Conservation (phyloP, 495 filamentous ascomycete genomes). For the Hypomontagnella submonticulosa region DNA sequence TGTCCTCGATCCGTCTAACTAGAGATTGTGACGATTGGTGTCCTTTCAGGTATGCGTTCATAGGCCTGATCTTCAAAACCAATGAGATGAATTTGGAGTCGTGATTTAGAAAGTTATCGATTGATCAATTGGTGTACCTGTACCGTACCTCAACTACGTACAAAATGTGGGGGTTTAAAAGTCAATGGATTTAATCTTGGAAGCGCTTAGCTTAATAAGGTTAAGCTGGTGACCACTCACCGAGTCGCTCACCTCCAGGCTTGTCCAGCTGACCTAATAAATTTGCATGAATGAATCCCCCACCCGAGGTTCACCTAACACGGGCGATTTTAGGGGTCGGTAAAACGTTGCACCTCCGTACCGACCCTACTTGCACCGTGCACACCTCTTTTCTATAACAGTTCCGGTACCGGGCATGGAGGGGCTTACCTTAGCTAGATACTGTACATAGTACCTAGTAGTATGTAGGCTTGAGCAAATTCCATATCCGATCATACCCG, state of each 20-base stretch:
- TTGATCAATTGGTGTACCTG: too few relatives aligned
- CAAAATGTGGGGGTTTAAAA: not conserved
- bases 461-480: conserved; percentile 18
- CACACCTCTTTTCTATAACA: not conserved
- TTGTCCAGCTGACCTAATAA: conserved; percentile 17
- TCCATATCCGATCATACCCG: conserved; percentile 30
- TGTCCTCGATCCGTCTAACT: not conserved
- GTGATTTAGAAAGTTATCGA: conserved; percentile 3
- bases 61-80: not conserved
- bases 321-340: too few relatives aligned
- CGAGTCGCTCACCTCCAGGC: conserved; percentile 18
- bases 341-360: too few relatives aligned
- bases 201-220: too few relatives aligned
- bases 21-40: too few relatives aligned
- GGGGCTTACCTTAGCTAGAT: conserved; percentile 2
- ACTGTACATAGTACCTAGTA: too few relatives aligned
- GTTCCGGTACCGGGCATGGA: conserved; percentile 38
- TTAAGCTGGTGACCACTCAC: conserved; percentile 3
- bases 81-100: conserved; percentile 3
- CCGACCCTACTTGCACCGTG: too few relatives aligned
- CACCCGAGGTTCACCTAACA: not conserved
- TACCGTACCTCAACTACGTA: too few relatives aligned
- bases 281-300: not conserved
- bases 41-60: too few relatives aligned
- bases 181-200: too few relatives aligned